phyloP scores from a whole-genome alignment of 208 protist genomes.

The Acanthamoeba sp. region DNA sequence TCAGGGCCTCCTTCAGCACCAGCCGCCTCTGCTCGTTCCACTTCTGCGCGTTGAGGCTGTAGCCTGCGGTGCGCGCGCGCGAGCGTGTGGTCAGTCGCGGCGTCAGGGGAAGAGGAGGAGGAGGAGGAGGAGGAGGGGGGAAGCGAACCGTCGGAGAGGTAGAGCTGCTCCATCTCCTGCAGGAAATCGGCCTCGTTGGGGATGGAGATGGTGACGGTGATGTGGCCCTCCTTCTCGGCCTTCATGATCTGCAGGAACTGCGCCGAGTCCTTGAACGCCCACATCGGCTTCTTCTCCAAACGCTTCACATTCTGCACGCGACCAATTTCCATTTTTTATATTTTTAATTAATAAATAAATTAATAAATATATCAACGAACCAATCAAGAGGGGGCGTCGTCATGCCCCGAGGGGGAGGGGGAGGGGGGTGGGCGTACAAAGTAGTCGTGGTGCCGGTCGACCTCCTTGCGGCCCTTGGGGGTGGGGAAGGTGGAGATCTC shows the following conservation, averaged over 20 bases:
- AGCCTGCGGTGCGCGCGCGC: conserved; percentile 13
- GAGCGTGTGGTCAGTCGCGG: not conserved
- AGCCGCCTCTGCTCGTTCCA: conserved; percentile 64
- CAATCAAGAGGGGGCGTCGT: not conserved
- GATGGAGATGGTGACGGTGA: conserved; percentile 53
- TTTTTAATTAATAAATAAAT: too few relatives aligned
- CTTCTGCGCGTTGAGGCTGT: conserved; percentile 44
- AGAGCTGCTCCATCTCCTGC: conserved; percentile 64
- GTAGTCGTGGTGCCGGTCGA: conserved; percentile 25
- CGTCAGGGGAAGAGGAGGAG: not conserved
- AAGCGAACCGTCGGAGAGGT: conserved; percentile 22
- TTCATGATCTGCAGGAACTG: conserved; percentile 68
- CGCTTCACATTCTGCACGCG: conserved; percentile 23
- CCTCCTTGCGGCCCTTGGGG: not conserved
- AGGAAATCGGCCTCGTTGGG: conserved; percentile 42
- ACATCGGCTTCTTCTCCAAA: conserved; percentile 22
- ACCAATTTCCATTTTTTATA: too few relatives aligned
- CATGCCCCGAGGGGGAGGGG: not conserved
- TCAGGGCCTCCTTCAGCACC: conserved; percentile 52
- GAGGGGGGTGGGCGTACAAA: conserved; percentile 35
- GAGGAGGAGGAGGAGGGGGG: not conserved
- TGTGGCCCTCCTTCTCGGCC: conserved; percentile 63
- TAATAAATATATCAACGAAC: not conserved
- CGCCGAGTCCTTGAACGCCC: conserved; percentile 25
- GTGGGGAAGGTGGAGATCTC: conserved; percentile 60